Conservation (phyloP, 1,284 basidiomycete species). For the Cryptococcus maquisensis region DNA sequence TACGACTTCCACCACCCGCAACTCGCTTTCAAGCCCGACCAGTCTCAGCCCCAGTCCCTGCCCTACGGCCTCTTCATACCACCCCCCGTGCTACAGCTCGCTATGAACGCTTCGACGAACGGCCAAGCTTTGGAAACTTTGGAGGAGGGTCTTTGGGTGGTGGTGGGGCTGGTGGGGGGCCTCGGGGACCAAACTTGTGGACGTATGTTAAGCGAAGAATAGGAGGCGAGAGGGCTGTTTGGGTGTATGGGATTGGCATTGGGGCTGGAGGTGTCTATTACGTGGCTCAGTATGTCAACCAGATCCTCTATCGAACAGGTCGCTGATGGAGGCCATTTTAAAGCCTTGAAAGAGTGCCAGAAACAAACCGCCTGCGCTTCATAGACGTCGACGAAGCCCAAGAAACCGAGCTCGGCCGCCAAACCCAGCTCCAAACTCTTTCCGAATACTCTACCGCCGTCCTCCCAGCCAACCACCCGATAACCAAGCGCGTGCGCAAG, state of each 20-base stretch:
- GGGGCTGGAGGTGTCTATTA: constrained; percentile 57
- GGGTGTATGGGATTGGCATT: constrained; percentile 38
- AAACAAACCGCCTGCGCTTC: constrained; percentile 78
- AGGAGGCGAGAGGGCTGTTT: constrained; percentile 42
- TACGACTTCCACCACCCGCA: neutral
- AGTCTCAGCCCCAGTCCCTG: neutral
- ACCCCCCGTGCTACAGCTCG: constrained; percentile 11
- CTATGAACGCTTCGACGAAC: constrained; percentile 38
- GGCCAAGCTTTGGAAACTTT: constrained; percentile 2
- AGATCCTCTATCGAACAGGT: too few species aligned
- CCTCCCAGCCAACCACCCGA: constrained; percentile 65
- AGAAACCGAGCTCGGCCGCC: constrained; percentile 54
- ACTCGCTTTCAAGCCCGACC: neutral
- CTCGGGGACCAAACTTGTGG: constrained; percentile 16
- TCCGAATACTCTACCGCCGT: constrained; percentile 58
- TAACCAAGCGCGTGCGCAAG: constrained; percentile 62
- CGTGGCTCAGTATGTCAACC: constrained; percentile 56
- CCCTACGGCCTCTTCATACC: constrained; percentile 16
- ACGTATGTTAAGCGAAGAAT: constrained; percentile 32
- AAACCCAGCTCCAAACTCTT: constrained; percentile 56
- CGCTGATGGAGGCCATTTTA: neutral
- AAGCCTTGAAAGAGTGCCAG: constrained; percentile 75
- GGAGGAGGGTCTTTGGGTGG: constrained; percentile 47
- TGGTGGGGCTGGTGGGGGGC: constrained; percentile 23
- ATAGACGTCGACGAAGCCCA: constrained; percentile 65